A percentile compares a stretch with the other conserved stretches of the same genome.
phyloP scores from a whole-genome alignment of 148 eudicot genomes.

The Rhododendron griersonianum region DNA sequence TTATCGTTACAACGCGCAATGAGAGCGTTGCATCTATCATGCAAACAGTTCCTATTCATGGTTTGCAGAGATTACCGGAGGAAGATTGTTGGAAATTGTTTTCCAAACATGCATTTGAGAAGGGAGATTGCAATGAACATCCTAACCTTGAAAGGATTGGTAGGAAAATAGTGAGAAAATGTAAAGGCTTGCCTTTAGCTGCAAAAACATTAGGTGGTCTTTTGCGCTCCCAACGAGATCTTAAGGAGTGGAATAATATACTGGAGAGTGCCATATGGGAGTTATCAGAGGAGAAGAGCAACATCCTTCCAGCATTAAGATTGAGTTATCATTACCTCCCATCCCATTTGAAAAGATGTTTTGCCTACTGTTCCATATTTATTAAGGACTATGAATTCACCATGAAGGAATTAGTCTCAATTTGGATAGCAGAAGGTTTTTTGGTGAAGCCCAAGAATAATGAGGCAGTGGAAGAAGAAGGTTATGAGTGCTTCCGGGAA shows the following conservation, averaged over 20 bases:
- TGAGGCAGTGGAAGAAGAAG: not conserved
- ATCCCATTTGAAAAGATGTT: constrained; percentile 1
- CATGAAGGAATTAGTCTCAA: not conserved
- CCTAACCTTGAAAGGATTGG: constrained; percentile 2
- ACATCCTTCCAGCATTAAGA: constrained; percentile 18
- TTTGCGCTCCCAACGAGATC: constrained; percentile 3
- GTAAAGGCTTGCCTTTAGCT: constrained; percentile 36
- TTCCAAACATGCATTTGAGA: not conserved
- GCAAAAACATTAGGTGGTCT: constrained; percentile 15
- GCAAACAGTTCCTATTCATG: no score
- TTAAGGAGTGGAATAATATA: constrained; percentile 18
- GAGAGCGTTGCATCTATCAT: no score
- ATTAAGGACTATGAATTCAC: not conserved
- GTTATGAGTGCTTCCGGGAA: not conserved
- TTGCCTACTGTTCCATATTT: not conserved
- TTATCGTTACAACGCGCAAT: no score
- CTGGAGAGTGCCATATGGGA: constrained; percentile 20
- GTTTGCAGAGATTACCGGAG: not conserved
- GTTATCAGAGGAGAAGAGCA: not conserved
- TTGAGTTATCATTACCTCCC: constrained; percentile 7
- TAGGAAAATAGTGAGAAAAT: constrained; percentile 17
- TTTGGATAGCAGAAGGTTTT: not conserved
- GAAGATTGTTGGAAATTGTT: constrained; percentile 8
- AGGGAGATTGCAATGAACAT: not conserved
- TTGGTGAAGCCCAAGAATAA: not conserved